Percentiles rank a stretch among this genome's conserved stretches.
These are phyloP conservation scores for Phylloporus sp. DNA, from an alignment of 768 basidiomycete genomes.

Conservation along the genomic window DNA sequence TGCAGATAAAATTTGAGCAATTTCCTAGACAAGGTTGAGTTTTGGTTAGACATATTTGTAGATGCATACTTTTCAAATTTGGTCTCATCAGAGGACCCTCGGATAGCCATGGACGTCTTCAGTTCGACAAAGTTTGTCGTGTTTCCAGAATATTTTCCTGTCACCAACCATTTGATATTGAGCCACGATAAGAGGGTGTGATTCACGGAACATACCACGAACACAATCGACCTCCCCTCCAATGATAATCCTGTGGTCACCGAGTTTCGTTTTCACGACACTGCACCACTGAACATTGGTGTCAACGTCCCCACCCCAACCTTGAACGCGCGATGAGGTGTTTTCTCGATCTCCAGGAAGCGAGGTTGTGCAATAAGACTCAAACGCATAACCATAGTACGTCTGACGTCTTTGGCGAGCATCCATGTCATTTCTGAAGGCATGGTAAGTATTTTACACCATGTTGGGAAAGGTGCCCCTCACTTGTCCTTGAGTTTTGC, in stretches of 20 bases:
- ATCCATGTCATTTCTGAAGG: slow-evolving; percentile 58
- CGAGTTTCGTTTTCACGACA: slow-evolving; percentile 83
- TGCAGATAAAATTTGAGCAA: slow-evolving; percentile 92
- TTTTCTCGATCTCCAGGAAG: slow-evolving; percentile 20
- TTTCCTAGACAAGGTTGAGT: slow-evolving; percentile 50
- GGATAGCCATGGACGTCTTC: slow-evolving; percentile 78
- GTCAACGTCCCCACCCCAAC: slow-evolving; percentile 80
- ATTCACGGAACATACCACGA: slow-evolving; percentile 45
- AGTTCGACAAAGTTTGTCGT: slow-evolving; percentile 77
- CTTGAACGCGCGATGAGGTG: slow-evolving; percentile 31
- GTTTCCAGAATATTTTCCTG: slow-evolving; percentile 58
- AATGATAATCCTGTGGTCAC: slow-evolving; percentile 64
- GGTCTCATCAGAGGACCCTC: slow-evolving; percentile 58
- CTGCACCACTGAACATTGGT: slow-evolving; percentile 91
- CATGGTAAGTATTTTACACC: neutral
- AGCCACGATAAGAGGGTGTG: neutral
- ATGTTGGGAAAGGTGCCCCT: slow-evolving; percentile 15
- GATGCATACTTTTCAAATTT: slow-evolving; percentile 71
- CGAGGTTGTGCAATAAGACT: slow-evolving; percentile 74
- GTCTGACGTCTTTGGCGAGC: slow-evolving; percentile 58
- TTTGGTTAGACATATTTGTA: neutral
- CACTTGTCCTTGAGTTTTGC: slow-evolving; percentile 63
- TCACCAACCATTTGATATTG: neutral
- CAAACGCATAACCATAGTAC: slow-evolving; percentile 88
- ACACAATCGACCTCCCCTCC: slow-evolving; percentile 94